phyloP scores from a whole-genome alignment of 2,329 filamentous ascomycete species.

The Alternaria novae-zelandiae region DNA sequence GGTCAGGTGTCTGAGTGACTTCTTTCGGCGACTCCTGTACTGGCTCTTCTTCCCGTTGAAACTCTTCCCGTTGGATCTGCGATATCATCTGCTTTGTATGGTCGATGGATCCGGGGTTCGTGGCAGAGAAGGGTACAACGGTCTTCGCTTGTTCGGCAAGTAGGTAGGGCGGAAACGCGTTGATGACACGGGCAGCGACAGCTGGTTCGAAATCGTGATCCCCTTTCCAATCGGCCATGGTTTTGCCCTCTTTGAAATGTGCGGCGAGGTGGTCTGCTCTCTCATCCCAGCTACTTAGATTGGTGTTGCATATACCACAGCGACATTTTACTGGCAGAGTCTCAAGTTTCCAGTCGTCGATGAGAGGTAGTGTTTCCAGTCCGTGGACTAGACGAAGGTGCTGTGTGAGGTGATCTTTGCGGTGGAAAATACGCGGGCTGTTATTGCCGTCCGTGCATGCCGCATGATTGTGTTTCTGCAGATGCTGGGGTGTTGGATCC shows the following conservation, averaged over 20 bases:
- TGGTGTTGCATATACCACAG: conserved; percentile 57
- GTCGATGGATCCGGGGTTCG: conserved; percentile 30
- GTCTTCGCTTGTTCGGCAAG: conserved; percentile 51
- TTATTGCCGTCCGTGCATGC: conserved; percentile 68
- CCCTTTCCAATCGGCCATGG: conserved; percentile 60
- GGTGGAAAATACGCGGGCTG: conserved; percentile 65
- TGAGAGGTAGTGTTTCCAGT: conserved; percentile 63
- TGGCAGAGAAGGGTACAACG: conserved; percentile 52
- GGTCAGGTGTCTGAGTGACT: neutral
- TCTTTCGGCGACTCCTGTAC: neutral
- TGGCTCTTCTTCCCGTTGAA: neutral
- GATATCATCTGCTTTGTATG: conserved; percentile 28
- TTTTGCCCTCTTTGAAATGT: conserved; percentile 58
- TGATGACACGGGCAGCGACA: conserved; percentile 52
- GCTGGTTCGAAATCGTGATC: conserved; percentile 56
- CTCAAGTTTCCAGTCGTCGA: conserved; percentile 67
- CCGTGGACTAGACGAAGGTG: conserved; percentile 64
- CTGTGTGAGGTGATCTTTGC: conserved; percentile 66
- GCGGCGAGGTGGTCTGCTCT: conserved; percentile 57
- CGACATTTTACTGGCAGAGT: conserved; percentile 57
- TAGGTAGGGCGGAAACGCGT: conserved; percentile 55
- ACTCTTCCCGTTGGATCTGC: conserved; percentile 7
- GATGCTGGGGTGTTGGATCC: conserved; percentile 60
- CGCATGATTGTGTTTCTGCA: conserved; percentile 63
- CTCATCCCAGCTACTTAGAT: conserved; percentile 54